Percentiles rank a stretch among this genome's conserved stretches.
phyloP scores from a whole-genome alignment of 192 early-diverging fungal species.

The Coemansia sp. region DNA sequence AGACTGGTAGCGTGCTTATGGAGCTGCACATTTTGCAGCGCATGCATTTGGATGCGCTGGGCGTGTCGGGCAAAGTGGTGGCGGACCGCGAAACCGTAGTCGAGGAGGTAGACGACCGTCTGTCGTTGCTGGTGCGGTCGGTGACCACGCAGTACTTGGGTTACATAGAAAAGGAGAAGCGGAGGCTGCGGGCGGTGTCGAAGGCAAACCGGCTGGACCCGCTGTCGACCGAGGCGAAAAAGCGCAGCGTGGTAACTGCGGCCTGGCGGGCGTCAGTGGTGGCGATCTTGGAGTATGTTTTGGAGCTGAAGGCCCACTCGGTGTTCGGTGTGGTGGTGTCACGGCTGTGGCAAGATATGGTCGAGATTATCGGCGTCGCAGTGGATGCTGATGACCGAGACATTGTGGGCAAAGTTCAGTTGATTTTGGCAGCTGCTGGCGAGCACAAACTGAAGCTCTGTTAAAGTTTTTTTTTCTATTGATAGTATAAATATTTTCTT shows the following conservation, averaged over 20 bases:
- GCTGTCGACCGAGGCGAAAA: slow-evolving; percentile 16
- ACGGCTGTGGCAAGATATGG: slow-evolving; percentile 20
- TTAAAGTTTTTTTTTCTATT: no score
- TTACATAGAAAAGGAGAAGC: not conserved
- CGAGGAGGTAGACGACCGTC: slow-evolving; percentile 60
- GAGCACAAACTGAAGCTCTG: no score
- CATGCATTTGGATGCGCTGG: slow-evolving; percentile 57
- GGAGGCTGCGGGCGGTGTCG: not conserved
- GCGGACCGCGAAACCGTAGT: slow-evolving; percentile 49
- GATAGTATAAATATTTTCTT: no score
- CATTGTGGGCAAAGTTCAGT: slow-evolving; percentile 28
- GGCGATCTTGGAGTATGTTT: slow-evolving; percentile 6
- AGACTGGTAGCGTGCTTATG: slow-evolving; percentile 69
- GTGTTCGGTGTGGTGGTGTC: not conserved
- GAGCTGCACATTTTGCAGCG: slow-evolving; percentile 70
- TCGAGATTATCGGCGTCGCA: slow-evolving; percentile 34
- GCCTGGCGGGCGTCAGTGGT: slow-evolving; percentile 29
- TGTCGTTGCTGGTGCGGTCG: slow-evolving; percentile 52
- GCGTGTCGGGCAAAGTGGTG: not conserved
- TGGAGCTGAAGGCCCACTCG: slow-evolving; percentile 1
- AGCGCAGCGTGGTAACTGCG: slow-evolving; percentile 6
- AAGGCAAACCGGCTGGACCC: not conserved
- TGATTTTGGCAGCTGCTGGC: slow-evolving; percentile 21
- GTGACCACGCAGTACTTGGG: slow-evolving; percentile 29
- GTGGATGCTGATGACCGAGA: slow-evolving; percentile 28